Conservation (phyloP, 768 basidiomycete genomes). For the Lepiota venenata region DNA sequence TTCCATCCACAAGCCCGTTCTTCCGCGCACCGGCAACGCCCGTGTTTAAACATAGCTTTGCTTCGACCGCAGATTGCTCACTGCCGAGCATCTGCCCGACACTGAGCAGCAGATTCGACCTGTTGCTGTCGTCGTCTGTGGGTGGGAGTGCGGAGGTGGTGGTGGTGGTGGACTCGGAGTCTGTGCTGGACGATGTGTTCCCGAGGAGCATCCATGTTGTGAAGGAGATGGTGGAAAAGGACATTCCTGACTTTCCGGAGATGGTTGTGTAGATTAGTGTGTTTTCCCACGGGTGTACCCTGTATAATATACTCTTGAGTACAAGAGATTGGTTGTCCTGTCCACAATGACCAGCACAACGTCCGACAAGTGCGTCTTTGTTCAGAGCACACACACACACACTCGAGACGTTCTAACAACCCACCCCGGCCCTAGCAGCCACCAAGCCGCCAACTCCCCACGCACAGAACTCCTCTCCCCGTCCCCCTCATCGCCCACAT, state of each 20-base stretch:
- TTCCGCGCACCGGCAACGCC: constrained; percentile 24
- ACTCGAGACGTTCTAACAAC: constrained; percentile 3
- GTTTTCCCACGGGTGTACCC: constrained; percentile 2
- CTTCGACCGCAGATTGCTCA: constrained; percentile 24
- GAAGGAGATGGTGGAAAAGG: background rate
- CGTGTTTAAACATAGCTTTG: constrained; percentile 23
- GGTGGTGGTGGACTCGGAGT: background rate
- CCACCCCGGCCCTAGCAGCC: background rate
- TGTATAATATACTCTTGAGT: no score
- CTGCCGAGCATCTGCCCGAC: constrained; percentile 22
- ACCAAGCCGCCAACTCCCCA: constrained; percentile 15
- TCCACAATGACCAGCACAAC: constrained; percentile 3
- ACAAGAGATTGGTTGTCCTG: no score
- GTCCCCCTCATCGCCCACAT: background rate
- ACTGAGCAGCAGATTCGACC: constrained; percentile 13
- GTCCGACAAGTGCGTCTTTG: constrained; percentile 5
- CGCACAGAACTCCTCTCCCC: constrained; percentile 22
- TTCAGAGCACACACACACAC: background rate
- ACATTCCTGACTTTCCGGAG: constrained; percentile 3
- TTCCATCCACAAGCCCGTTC: constrained; percentile 36
- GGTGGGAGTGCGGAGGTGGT: background rate
- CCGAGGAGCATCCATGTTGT: background rate
- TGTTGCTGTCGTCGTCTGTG: background rate
- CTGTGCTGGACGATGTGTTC: background rate
- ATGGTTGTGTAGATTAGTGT: background rate